Evolutionary conservation across 163 green algal species (phyloP).

Genomic region (Volvox carteri): DNA sequence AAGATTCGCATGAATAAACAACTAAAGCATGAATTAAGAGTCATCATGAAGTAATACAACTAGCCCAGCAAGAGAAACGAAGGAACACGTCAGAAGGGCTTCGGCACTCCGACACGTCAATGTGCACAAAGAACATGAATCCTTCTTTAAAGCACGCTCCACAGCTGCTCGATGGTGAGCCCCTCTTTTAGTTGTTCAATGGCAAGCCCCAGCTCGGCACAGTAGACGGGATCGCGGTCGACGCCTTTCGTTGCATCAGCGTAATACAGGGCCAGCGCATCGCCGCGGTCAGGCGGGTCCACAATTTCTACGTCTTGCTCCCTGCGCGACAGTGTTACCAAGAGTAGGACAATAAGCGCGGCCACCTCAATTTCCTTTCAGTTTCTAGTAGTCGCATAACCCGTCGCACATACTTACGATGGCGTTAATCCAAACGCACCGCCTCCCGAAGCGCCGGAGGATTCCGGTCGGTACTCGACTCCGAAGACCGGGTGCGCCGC

Average conservation of each 20-base stretch:
- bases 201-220: slow-evolving; percentile 76
- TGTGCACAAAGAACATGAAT: not conserved
- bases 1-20: no score
- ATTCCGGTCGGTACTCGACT: slow-evolving; percentile 67
- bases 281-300: slow-evolving; percentile 60
- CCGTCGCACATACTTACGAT: slow-evolving; percentile 31
- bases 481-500: slow-evolving; percentile 71
- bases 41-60: no score
- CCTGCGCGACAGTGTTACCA: slow-evolving; percentile 24
- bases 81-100: not conserved
- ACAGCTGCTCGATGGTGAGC: slow-evolving; percentile 77
- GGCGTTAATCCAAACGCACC: slow-evolving; percentile 5
- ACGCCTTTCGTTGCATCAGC: slow-evolving; percentile 70
- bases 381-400: no score
- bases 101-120: not conserved
- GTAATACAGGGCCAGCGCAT: slow-evolving; percentile 79
- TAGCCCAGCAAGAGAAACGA: no score
- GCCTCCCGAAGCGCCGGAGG: not conserved
- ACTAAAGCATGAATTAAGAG: no score
- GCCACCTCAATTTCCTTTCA: no score
- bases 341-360: no score
- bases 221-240: slow-evolving; percentile 72
- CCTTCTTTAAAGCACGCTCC: slow-evolving; percentile 72
- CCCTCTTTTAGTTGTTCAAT: slow-evolving; percentile 78
- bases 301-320: slow-evolving; percentile 79